A percentile compares a stretch with the other conserved stretches of the same genome.
phyloP scores from a whole-genome alignment of 257 asterid species.

The Solanum microdontum region DNA sequence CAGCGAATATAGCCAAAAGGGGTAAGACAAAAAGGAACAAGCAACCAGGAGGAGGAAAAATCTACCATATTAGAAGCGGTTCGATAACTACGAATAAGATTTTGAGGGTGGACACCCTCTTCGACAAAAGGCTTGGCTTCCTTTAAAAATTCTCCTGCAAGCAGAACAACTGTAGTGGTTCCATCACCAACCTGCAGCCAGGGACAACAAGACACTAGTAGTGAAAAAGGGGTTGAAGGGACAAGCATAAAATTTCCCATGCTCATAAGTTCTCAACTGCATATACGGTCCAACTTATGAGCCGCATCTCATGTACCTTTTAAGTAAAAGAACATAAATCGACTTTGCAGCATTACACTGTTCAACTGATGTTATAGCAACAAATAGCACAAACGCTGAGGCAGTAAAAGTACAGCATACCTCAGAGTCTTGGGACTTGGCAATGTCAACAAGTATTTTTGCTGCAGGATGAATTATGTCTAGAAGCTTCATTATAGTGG shows the following conservation, averaged over 20 bases:
- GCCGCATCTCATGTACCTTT: not conserved
- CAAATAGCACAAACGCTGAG: not conserved
- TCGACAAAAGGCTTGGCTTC: slow-evolving; percentile 97
- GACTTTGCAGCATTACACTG: not conserved
- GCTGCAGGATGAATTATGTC: slow-evolving; percentile 99
- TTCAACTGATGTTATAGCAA: not conserved
- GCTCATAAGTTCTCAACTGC: not conserved
- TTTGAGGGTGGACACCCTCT: slow-evolving; percentile 98
- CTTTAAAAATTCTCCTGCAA: slow-evolving; percentile 91
- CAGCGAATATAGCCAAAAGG: not conserved
- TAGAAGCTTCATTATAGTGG: slow-evolving; percentile 98
- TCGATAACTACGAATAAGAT: slow-evolving; percentile 81
- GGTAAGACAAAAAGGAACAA: not conserved
- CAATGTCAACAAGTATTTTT: slow-evolving; percentile 92
- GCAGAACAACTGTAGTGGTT: slow-evolving; percentile 94
- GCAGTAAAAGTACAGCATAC: slow-evolving; percentile 19
- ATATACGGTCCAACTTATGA: not conserved
- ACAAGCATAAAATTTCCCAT: not conserved
- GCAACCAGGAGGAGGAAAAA: slow-evolving; percentile 1
- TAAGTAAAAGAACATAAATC: not conserved
- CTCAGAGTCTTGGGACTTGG: slow-evolving; percentile 98
- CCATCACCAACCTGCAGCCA: slow-evolving; percentile 94
- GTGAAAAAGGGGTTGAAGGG: not conserved
- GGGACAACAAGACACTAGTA: not conserved
- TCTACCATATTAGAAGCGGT: slow-evolving; percentile 72